Evolutionary conservation across 2,329 filamentous ascomycete genomes (phyloP).

Genomic region (Rutstroemia sydowiana): DNA sequence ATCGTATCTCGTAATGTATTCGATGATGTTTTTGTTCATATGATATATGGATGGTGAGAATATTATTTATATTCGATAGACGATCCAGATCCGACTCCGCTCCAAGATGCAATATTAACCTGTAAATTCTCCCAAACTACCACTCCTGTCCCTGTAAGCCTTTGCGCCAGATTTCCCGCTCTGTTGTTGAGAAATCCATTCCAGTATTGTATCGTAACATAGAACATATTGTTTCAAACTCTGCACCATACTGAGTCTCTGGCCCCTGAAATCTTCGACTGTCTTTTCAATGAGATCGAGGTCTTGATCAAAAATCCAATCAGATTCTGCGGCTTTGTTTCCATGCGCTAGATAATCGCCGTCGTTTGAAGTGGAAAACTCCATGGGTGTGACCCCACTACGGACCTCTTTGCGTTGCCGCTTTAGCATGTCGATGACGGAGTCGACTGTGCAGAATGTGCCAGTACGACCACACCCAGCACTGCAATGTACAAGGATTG

Average conservation of each 20-base stretch:
- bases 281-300: slow-evolving; percentile 78
- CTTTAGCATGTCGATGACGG: slow-evolving; percentile 93
- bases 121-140: not conserved
- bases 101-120: too few relatives aligned
- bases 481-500: slow-evolving; percentile 89
- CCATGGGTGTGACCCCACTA: slow-evolving; percentile 35
- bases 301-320: slow-evolving; percentile 63
- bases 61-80: too few relatives aligned
- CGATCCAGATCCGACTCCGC: too few relatives aligned
- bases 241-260: slow-evolving; percentile 94
- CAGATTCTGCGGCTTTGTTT: slow-evolving; percentile 34
- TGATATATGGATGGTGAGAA: too few relatives aligned
- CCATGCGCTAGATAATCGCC: slow-evolving; percentile 24
- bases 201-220: slow-evolving; percentile 89
- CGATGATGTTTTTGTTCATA: too few relatives aligned
- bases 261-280: slow-evolving; percentile 82
- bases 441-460: slow-evolving; percentile 94
- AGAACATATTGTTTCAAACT: slow-evolving; percentile 88
- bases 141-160: not conserved
- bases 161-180: not conserved
- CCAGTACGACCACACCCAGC: slow-evolving; percentile 94
- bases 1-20: too few relatives aligned
- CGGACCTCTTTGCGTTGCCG: slow-evolving; percentile 52
- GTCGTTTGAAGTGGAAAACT: slow-evolving; percentile 22
- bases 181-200: slow-evolving; percentile 59